A percentile compares a stretch with the other conserved stretches of the same genome.
These are phyloP conservation scores for Diaporthe capsici DNA, from an alignment of 2,329 filamentous ascomycete species.

Conservation along the genomic window DNA sequence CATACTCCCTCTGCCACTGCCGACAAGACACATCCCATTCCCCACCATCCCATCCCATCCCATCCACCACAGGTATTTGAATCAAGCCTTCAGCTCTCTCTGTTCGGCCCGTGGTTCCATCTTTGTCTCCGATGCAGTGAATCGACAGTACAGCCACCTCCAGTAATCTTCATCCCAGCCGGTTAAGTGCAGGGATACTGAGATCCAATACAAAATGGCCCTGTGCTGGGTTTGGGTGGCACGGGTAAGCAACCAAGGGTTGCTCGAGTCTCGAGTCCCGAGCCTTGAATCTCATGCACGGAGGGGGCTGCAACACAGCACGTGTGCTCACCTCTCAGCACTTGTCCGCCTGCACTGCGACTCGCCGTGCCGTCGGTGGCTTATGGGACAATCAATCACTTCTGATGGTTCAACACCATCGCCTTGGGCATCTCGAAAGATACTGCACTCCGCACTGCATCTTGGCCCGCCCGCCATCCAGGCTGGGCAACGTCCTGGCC, in stretches of 20 bases:
- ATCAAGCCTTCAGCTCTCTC: not conserved
- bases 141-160: constrained; percentile 27
- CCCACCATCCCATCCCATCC: not conserved
- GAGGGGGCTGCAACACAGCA: constrained; percentile 16
- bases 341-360: constrained; percentile 28
- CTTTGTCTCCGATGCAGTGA: constrained; percentile 18
- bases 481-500: not conserved
- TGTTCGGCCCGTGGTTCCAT: constrained; percentile 28
- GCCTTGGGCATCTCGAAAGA: not conserved
- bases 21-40: not conserved
- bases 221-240: not conserved
- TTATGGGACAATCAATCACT: not conserved
- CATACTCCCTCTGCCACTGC: not conserved
- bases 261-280: constrained; percentile 14
- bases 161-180: constrained; percentile 16
- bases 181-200: constrained; percentile 21
- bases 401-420: not conserved
- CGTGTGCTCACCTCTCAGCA: constrained; percentile 27
- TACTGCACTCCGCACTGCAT: not conserved
- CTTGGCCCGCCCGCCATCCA: not conserved
- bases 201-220: constrained; percentile 9
- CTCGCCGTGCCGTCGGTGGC: constrained; percentile 10
- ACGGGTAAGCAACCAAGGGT: not conserved
- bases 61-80: not conserved
- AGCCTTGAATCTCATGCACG: not conserved